Percentiles rank a stretch among this genome's conserved stretches.
phyloP scores from a whole-genome alignment of 768 basidiomycete species.

The Xerocomellus intermedius region DNA sequence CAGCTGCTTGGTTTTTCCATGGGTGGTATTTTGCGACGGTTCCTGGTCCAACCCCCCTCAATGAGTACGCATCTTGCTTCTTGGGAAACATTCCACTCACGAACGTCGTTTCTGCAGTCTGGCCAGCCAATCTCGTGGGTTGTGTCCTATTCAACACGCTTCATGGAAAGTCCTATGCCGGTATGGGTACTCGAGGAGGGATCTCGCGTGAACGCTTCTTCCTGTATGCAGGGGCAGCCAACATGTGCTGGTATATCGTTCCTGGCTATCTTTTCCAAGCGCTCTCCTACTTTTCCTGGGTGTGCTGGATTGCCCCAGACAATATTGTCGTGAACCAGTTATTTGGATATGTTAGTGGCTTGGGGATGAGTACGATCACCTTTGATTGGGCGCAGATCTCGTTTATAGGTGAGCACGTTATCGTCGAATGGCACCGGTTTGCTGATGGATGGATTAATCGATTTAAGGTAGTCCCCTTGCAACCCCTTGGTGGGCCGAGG shows the following conservation, averaged over 20 bases:
- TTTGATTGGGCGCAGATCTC: conserved; percentile 79
- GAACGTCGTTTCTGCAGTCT: conserved; percentile 50
- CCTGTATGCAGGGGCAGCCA: conserved; percentile 37
- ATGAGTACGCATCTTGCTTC: conserved; percentile 46
- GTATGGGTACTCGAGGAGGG: conserved; percentile 44
- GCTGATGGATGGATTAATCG: neutral
- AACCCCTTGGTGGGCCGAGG: conserved; percentile 82
- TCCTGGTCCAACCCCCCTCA: conserved; percentile 62
- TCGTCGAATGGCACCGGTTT: neutral
- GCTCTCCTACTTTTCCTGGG: conserved; percentile 59
- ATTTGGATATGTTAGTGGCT: conserved; percentile 56
- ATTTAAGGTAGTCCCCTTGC: conserved; percentile 52
- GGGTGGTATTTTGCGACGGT: conserved; percentile 57
- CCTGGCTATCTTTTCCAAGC: conserved; percentile 75
- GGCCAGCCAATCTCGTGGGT: conserved; percentile 69
- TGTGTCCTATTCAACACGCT: conserved; percentile 76
- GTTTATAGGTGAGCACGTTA: conserved; percentile 23
- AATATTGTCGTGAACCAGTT: conserved; percentile 71
- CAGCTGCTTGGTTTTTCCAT: conserved; percentile 66
- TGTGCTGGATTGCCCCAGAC: conserved; percentile 68
- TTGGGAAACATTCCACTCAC: neutral
- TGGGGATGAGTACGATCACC: conserved; percentile 73
- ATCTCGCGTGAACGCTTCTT: conserved; percentile 56
- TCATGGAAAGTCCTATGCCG: conserved; percentile 51
- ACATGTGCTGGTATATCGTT: conserved; percentile 50